Base-by-base conservation (phyloP, 805 yeast genomes). In the Blastobotrys chiropterorum region DNA sequence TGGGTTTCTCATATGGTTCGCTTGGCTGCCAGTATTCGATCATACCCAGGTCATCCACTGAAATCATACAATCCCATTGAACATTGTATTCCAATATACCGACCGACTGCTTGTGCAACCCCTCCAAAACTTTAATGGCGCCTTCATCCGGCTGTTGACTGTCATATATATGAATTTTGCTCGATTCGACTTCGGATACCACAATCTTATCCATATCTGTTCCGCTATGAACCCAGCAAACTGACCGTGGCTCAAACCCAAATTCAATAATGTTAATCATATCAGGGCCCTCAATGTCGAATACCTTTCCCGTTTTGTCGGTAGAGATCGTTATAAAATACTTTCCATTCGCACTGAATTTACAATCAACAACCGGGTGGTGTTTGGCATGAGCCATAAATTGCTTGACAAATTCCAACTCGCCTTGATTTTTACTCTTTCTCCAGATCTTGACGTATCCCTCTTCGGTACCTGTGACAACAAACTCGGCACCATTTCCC, bases 381-480 rank as follows among this genome's bases (percentile, higher is more conserved):
- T 43, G 19, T 3, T 57, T 61, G 22, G 45, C 44, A 22, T 61
- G 63, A 1, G 69, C 62, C 39, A 47, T 50, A 48, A 47, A 69
- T 51, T 67, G 67, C 52, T 65, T 67, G 26, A 70, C 66, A 53
- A 67, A 67, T 48, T 67, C 70, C 13, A 69, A 49, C n/a, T 58
- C 54, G 7, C 57, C 51, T 3, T 47, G 50, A 7, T 49, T 48
- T 11, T 40, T 44, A 2, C 46, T 44, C 41, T 59, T 60, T 20
- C 53, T 57, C 73, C 73, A 70, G 48, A 70, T 65, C 53, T 70
- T 70, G 44, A 70, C 50, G n/a, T 53, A 49, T 2, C 73, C 73
- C 47, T 70, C 73, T 15, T 31, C 47, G 4, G 71, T 66, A 2
- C 64, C 61, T 0, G 72, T 64, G 2, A 62, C 61, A 31, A 67